phyloP scores from a whole-genome alignment of 441 rosid genomes.

The Theobroma grandiflorum region DNA sequence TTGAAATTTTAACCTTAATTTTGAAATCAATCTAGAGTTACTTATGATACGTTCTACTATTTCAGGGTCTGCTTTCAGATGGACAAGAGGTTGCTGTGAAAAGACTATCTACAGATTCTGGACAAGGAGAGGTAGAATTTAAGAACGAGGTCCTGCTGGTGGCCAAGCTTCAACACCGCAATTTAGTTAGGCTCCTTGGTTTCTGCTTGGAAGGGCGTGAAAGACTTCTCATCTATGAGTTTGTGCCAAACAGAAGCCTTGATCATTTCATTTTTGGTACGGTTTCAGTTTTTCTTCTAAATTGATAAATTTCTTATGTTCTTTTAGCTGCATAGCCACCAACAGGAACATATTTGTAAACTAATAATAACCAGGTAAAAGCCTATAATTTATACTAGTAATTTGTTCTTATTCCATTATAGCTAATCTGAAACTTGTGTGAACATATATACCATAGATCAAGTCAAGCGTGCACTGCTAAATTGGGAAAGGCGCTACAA shows the following conservation, averaged over 20 bases:
- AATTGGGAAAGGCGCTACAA: not conserved
- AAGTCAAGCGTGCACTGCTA: not conserved
- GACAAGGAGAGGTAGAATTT: constrained; percentile 46
- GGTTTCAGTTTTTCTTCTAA: not conserved
- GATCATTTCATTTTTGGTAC: constrained; percentile 36
- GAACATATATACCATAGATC: not conserved
- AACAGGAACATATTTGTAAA: too few species aligned
- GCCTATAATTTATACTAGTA: too few species aligned
- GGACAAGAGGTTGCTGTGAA: constrained; percentile 49
- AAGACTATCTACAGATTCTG: constrained; percentile 41
- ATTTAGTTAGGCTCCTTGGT: constrained; percentile 34
- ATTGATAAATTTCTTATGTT: not conserved
- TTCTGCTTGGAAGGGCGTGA: constrained; percentile 31
- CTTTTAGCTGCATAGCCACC: too few species aligned
- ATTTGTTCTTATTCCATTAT: too few species aligned
- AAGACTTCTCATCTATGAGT: constrained; percentile 37
- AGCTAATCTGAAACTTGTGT: too few species aligned
- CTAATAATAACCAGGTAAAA: too few species aligned
- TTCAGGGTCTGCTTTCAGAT: constrained; percentile 44
- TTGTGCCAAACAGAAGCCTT: constrained; percentile 26
- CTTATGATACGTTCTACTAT: not conserved
- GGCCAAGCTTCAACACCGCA: constrained; percentile 36
- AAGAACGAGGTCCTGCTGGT: constrained; percentile 27
- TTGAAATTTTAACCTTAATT: too few species aligned
- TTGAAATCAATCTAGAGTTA: too few species aligned